Evolutionary conservation across 805 yeast species (phyloP).

Genomic region (Metschnikowia koreensis): DNA sequence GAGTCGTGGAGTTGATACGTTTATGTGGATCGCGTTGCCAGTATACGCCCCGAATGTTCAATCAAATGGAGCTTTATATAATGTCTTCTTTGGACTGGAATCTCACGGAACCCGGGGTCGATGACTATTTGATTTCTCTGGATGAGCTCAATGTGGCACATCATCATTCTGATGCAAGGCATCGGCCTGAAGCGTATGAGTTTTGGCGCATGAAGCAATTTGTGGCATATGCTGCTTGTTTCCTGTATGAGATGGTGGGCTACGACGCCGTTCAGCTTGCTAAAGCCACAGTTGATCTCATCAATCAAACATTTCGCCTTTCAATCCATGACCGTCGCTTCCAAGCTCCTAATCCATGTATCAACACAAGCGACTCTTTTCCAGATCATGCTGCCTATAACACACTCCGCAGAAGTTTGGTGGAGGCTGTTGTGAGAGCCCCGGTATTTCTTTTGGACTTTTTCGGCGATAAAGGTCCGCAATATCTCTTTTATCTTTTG

Average conservation of each 20-base stretch:
- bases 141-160: slow-evolving; percentile 39
- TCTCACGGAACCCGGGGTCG: slow-evolving; percentile 57
- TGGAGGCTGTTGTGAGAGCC: slow-evolving; percentile 11
- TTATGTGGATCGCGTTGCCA: slow-evolving; percentile 64
- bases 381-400: slow-evolving; percentile 7
- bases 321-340: slow-evolving; percentile 20
- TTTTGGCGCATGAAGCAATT: slow-evolving; percentile 49
- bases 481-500: slow-evolving; percentile 9
- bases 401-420: slow-evolving; percentile 12
- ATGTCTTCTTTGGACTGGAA: slow-evolving; percentile 71
- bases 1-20: slow-evolving; percentile 57
- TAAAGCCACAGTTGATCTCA: slow-evolving; percentile 30
- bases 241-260: slow-evolving; percentile 39
- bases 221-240: slow-evolving; percentile 47
- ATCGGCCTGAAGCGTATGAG: slow-evolving; percentile 21
- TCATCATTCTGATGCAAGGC: slow-evolving; percentile 15
- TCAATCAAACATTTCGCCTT: slow-evolving; percentile 30
- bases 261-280: slow-evolving; percentile 20
- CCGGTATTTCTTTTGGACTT: slow-evolving; percentile 14
- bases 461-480: slow-evolving; percentile 17
- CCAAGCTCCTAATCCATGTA: slow-evolving; percentile 23
- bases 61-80: slow-evolving; percentile 78
- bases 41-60: slow-evolving; percentile 45
- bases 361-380: slow-evolving; percentile 2
- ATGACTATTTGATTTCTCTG: slow-evolving; percentile 33